phyloP scores from a whole-genome alignment of 2,329 filamentous ascomycete species.

The Alternaria arborescens region DNA sequence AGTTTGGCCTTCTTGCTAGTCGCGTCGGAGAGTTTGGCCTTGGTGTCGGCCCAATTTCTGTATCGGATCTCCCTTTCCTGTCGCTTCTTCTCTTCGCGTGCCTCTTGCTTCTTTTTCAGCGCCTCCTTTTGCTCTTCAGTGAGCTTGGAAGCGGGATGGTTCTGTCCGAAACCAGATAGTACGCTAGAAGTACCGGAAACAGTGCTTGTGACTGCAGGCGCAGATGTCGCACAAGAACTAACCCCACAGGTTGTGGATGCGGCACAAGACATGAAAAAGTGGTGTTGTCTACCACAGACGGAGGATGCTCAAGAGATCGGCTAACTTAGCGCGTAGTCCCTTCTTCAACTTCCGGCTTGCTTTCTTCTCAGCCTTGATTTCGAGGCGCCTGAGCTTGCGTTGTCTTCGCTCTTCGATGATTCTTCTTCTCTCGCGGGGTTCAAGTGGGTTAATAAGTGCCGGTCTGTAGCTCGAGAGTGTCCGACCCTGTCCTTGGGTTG shows the following conservation, averaged over 20 bases:
- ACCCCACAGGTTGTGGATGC: neutral
- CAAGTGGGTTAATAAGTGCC: neutral
- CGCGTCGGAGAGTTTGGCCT: neutral
- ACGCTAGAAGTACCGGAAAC: too few species aligned
- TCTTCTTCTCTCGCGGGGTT: neutral
- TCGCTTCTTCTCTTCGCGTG: neutral
- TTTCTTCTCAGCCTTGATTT: neutral
- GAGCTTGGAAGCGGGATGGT: neutral
- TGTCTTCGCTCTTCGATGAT: slow-evolving; percentile 7
- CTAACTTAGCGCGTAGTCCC: neutral
- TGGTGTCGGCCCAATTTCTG: neutral
- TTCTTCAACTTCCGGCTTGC: neutral
- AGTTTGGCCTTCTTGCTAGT: slow-evolving; percentile 5
- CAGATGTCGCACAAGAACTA: neutral
- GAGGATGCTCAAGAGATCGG: slow-evolving; percentile 1
- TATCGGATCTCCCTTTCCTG: neutral
- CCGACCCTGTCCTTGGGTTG: slow-evolving; percentile 1
- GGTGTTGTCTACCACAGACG: neutral
- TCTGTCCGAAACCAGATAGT: neutral
- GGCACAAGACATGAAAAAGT: neutral
- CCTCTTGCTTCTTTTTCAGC: neutral
- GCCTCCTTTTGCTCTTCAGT: neutral
- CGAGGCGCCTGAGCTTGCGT: neutral
- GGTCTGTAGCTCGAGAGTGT: neutral
- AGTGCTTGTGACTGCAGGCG: too few species aligned